Evolutionary conservation across 2,329 filamentous ascomycete genomes (phyloP).

Genomic region (Coniochaeta sp.): DNA sequence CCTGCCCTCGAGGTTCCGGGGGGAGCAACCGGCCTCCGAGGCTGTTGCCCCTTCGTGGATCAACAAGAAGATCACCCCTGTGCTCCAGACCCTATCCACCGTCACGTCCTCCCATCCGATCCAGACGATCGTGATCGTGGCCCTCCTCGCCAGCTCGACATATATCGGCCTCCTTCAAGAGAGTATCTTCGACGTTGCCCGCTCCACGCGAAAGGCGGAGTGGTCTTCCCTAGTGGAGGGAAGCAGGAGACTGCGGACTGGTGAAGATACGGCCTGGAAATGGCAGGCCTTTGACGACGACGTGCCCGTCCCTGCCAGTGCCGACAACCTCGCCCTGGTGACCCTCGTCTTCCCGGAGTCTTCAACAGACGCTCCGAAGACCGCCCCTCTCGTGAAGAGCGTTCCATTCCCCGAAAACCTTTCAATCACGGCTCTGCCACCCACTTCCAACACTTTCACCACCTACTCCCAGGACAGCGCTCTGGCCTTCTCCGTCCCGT

Average conservation of each 20-base stretch:
- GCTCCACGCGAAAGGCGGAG: constrained; percentile 58
- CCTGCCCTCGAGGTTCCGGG: constrained; percentile 56
- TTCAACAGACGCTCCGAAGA: constrained; percentile 59
- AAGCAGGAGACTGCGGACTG: constrained; percentile 66
- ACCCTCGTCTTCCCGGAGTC: constrained; percentile 90
- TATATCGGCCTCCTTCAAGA: constrained; percentile 90
- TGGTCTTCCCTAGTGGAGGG: constrained; percentile 72
- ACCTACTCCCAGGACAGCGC: constrained; percentile 81
- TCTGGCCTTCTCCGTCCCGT: constrained; percentile 75
- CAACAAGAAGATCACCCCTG: constrained; percentile 61
- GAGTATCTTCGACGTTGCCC: constrained; percentile 68
- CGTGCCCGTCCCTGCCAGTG: constrained; percentile 30
- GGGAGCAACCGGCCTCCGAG: constrained; percentile 42
- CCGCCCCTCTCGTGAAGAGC: constrained; percentile 58
- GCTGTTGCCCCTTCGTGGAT: constrained; percentile 46
- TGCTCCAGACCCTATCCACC: constrained; percentile 71
- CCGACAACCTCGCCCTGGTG: constrained; percentile 71
- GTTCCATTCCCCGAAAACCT: constrained; percentile 70
- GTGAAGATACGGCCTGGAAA: constrained; percentile 77
- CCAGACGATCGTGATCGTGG: constrained; percentile 86
- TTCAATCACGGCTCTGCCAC: constrained; percentile 66
- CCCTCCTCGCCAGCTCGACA: constrained; percentile 85
- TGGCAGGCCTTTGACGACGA: constrained; percentile 71
- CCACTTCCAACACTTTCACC: constrained; percentile 75
- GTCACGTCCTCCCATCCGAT: constrained; percentile 89